Evolutionary conservation across 164 flowering plant species (phyloP).

Genomic region (Kingdonia uniflora): DNA sequence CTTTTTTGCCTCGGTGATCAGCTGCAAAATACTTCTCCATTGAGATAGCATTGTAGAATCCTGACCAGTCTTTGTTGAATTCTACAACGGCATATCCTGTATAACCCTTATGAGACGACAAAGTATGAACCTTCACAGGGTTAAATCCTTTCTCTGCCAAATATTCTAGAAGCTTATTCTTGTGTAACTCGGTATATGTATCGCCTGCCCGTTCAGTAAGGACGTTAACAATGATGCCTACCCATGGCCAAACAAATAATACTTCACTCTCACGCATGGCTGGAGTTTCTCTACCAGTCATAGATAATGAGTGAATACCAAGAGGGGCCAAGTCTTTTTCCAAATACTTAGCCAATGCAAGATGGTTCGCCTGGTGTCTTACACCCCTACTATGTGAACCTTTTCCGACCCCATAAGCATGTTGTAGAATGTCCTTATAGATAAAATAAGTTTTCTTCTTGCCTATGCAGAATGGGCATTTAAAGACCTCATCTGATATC

Average conservation of each 20-base stretch:
- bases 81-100: constrained; percentile 70
- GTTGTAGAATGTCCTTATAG: background rate
- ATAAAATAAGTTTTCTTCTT: background rate
- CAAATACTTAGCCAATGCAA: constrained; percentile 58
- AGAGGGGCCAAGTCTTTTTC: constrained; percentile 32
- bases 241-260: constrained; percentile 69
- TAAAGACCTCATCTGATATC: background rate
- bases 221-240: constrained; percentile 48
- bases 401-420: background rate
- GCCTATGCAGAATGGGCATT: constrained; percentile 1
- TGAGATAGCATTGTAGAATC: constrained; percentile 62
- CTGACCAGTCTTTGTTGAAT: constrained; percentile 71
- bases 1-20: constrained; percentile 62
- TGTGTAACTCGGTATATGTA: constrained; percentile 58
- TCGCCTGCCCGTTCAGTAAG: too few species aligned
- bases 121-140: constrained; percentile 54
- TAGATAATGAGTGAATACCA: constrained; percentile 11
- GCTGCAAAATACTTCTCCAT: constrained; percentile 72
- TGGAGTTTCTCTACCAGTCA: constrained; percentile 15
- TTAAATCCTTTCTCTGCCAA: constrained; percentile 48
- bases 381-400: constrained; percentile 25
- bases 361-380: constrained; percentile 65
- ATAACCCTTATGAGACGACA: constrained; percentile 70
- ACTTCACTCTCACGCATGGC: constrained; percentile 22
- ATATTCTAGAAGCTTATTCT: constrained; percentile 64